A percentile compares a stretch with the other conserved stretches of the same genome.
Evolutionary conservation across 257 asterid species (phyloP).

Genomic region (Coffea canephora): DNA sequence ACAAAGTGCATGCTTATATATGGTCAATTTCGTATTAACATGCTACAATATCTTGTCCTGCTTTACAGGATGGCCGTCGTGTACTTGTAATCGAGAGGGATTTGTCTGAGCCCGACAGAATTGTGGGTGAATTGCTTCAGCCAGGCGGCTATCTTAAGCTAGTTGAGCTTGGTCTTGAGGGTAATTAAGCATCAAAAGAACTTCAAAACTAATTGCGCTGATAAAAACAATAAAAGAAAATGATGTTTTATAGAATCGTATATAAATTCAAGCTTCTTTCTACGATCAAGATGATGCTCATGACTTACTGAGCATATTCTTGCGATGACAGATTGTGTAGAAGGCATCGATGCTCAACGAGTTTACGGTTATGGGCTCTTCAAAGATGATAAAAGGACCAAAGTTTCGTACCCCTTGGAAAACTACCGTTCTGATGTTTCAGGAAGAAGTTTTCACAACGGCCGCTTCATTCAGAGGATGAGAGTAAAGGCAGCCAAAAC

Average conservation of each 20-base stretch:
- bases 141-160: constrained; percentile 39
- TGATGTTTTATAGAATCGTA: not conserved
- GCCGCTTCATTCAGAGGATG: constrained; percentile 30
- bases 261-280: not conserved
- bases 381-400: constrained; percentile 25
- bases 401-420: constrained; percentile 21
- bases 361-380: constrained; percentile 30
- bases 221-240: not conserved
- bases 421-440: constrained; percentile 23
- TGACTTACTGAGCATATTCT: too few relatives aligned
- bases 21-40: not conserved
- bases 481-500: constrained; percentile 26
- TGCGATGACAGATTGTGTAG: constrained; percentile 23
- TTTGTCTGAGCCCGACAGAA: constrained; percentile 34
- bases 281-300: not conserved
- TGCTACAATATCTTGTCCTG: not conserved
- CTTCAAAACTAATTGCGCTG: not conserved
- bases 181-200: constrained; percentile 3
- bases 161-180: constrained; percentile 35
- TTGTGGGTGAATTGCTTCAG: constrained; percentile 38
- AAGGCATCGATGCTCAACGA: constrained; percentile 27
- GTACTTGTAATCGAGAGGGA: constrained; percentile 31
- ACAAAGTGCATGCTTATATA: not conserved
- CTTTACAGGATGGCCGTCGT: constrained; percentile 31
- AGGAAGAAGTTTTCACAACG: constrained; percentile 31